Conservation (phyloP, 2,329 filamentous ascomycete species). For the Penicillium sp. region DNA sequence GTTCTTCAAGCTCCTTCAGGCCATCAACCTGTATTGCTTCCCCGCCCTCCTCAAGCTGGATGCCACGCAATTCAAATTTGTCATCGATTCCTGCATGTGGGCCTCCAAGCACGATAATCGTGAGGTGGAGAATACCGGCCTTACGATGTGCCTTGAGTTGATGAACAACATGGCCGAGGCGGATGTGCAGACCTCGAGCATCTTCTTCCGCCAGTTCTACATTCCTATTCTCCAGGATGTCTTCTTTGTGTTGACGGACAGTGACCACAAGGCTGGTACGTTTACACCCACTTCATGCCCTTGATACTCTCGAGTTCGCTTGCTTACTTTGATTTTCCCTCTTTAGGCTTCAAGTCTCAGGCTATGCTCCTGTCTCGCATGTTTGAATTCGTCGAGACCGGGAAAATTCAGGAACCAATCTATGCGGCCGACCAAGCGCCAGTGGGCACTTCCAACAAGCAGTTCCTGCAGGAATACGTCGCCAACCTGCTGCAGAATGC, state of each 20-base stretch:
- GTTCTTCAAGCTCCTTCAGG: slow-evolving; percentile 94
- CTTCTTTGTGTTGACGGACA: slow-evolving; percentile 96
- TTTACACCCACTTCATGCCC: too few species aligned
- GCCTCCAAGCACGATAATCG: slow-evolving; percentile 99
- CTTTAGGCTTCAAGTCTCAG: slow-evolving; percentile 79
- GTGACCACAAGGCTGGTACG: slow-evolving; percentile 89
- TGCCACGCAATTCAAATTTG: slow-evolving; percentile 96
- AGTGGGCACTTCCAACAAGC: slow-evolving; percentile 80
- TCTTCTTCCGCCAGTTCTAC: slow-evolving; percentile 98
- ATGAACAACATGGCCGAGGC: slow-evolving; percentile 97
- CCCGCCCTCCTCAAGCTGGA: slow-evolving; percentile 91
- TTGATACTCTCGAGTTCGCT: too few species aligned
- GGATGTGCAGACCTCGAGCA: slow-evolving; percentile 79
- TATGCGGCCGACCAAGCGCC: slow-evolving; percentile 83
- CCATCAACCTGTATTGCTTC: slow-evolving; percentile 98
- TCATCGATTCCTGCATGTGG: slow-evolving; percentile 99
- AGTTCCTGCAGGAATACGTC: slow-evolving; percentile 88
- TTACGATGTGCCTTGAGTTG: slow-evolving; percentile 97
- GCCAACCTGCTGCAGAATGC: slow-evolving; percentile 81
- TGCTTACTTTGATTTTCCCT: too few species aligned
- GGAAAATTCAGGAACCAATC: slow-evolving; percentile 90
- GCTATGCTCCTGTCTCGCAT: slow-evolving; percentile 90
- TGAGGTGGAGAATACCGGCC: slow-evolving; percentile 91
- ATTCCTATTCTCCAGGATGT: slow-evolving; percentile 94
- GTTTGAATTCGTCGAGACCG: slow-evolving; percentile 89